Conservation (phyloP, 2,329 filamentous ascomycete species). For the Colletotrichum tropicicola region DNA sequence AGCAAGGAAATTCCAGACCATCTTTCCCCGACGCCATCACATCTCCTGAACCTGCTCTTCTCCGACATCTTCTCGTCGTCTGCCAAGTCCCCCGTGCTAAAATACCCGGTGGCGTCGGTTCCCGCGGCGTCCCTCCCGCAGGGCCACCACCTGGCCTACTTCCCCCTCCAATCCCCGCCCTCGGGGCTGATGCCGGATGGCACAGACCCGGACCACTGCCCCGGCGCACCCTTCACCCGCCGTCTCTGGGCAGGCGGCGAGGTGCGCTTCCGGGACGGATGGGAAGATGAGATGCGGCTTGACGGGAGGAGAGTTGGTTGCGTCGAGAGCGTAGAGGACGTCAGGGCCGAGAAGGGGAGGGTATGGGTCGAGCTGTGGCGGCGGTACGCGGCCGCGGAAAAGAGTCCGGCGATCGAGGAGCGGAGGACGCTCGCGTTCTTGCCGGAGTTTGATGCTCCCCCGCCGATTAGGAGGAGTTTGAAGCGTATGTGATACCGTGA, state of each 20-base stretch:
- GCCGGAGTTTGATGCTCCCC: constrained; percentile 37
- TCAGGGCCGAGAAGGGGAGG: constrained; percentile 44
- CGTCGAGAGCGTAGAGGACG: constrained; percentile 52
- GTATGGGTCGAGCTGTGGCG: constrained; percentile 62
- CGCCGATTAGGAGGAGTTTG: constrained; percentile 33
- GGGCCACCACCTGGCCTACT: constrained; percentile 88
- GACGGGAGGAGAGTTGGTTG: constrained; percentile 53
- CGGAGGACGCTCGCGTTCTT: constrained; percentile 62
- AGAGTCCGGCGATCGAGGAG: constrained; percentile 51
- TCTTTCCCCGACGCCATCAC: constrained; percentile 66
- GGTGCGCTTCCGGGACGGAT: constrained; percentile 60
- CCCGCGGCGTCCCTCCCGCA: constrained; percentile 55
- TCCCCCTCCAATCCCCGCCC: constrained; percentile 74
- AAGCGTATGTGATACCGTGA: constrained; percentile 36
- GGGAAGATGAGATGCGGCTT: constrained; percentile 42
- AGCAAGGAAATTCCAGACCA: constrained; percentile 51
- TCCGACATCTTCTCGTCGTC: constrained; percentile 56
- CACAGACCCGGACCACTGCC: constrained; percentile 82
- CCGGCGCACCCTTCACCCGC: constrained; percentile 75
- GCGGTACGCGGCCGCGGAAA: constrained; percentile 45
- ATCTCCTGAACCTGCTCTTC: constrained; percentile 72
- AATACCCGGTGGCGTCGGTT: constrained; percentile 14
- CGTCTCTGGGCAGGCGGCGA: constrained; percentile 91
- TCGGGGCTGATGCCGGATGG: constrained; percentile 79
- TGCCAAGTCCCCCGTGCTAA: constrained; percentile 33